A percentile compares a stretch with the other conserved stretches of the same genome.
Conservation (phyloP, 371 early-diverging fungal genomes). For the Zancudomyces culisetae region DNA sequence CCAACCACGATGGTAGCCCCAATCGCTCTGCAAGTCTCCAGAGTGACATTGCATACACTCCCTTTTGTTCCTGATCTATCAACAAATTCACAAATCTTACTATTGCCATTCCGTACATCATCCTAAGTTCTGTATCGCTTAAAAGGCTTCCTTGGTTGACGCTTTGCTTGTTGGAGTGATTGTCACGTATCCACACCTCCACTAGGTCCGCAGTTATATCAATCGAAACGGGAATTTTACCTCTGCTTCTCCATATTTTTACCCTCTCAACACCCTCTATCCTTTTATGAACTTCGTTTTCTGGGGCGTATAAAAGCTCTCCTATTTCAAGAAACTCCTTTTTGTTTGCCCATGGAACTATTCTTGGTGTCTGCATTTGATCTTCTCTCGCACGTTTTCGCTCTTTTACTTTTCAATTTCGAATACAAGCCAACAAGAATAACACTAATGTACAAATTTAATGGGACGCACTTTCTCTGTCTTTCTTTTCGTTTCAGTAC, state of each 20-base stretch:
- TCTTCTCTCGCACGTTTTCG: too few relatives aligned
- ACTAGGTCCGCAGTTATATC: conserved; percentile 32
- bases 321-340: conserved; percentile 29
- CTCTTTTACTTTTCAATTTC: too few relatives aligned
- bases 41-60: conserved; percentile 27
- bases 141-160: conserved; percentile 8
- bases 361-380: conserved; percentile 10
- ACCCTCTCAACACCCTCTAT: conserved; percentile 18
- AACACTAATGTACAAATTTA: too few relatives aligned
- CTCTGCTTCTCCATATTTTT: conserved; percentile 36
- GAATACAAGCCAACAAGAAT: too few relatives aligned
- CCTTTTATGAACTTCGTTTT: conserved; percentile 7
- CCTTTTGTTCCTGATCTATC: conserved; percentile 31
- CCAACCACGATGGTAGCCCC: conserved; percentile 42
- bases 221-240: conserved; percentile 30
- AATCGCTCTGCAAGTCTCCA: conserved; percentile 27
- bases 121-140: conserved; percentile 26
- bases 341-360: conserved; percentile 31
- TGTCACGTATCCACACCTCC: conserved; percentile 18
- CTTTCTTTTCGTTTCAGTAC: too few relatives aligned
- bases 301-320: conserved; percentile 25
- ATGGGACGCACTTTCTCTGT: too few relatives aligned
- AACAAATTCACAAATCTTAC: conserved; percentile 39
- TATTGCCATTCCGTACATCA: conserved; percentile 33
- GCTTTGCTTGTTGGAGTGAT: conserved; percentile 10